phyloP scores from a whole-genome alignment of 2,329 filamentous ascomycete genomes.

The Rutstroemia sp. region DNA sequence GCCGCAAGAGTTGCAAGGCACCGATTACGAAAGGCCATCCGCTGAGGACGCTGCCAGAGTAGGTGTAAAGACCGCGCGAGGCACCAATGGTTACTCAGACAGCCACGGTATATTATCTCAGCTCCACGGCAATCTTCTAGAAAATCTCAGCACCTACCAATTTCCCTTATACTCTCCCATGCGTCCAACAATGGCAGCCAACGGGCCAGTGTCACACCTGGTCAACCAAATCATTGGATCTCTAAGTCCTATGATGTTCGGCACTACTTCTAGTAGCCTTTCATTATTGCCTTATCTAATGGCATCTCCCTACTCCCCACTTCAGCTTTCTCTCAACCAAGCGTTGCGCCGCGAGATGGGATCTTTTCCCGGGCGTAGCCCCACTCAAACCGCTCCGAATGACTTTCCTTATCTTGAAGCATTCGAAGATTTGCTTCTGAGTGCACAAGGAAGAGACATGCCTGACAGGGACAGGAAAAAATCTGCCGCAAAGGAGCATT shows the following conservation, averaged over 20 bases:
- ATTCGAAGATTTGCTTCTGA: slow-evolving; percentile 28
- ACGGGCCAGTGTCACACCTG: neutral
- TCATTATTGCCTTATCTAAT: slow-evolving; percentile 29
- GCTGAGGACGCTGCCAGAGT: slow-evolving; percentile 10
- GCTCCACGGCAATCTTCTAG: neutral
- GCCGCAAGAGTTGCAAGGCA: too few relatives aligned
- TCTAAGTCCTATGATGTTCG: neutral
- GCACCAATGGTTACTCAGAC: too few relatives aligned
- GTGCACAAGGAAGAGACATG: slow-evolving; percentile 8
- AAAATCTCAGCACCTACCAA: slow-evolving; percentile 10
- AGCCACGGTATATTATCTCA: neutral
- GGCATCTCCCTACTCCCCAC: slow-evolving; percentile 28
- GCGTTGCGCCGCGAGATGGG: neutral
- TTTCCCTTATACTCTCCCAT: slow-evolving; percentile 24
- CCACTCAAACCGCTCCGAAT: neutral
- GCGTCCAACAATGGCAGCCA: slow-evolving; percentile 39
- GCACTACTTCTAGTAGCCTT: slow-evolving; percentile 11
- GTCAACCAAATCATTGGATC: slow-evolving; percentile 35
- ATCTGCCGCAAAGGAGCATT: neutral
- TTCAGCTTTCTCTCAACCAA: slow-evolving; percentile 16
- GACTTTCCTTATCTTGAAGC: slow-evolving; percentile 24
- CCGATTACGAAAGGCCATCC: neutral
- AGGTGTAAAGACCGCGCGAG: slow-evolving; percentile 10
- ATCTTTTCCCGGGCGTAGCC: too few relatives aligned
- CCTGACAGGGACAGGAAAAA: neutral